Evolutionary conservation across 2,329 filamentous ascomycete genomes (phyloP), one percentile per base, ranked within the genome.

Genomic region (Alternaria sp.): DNA sequence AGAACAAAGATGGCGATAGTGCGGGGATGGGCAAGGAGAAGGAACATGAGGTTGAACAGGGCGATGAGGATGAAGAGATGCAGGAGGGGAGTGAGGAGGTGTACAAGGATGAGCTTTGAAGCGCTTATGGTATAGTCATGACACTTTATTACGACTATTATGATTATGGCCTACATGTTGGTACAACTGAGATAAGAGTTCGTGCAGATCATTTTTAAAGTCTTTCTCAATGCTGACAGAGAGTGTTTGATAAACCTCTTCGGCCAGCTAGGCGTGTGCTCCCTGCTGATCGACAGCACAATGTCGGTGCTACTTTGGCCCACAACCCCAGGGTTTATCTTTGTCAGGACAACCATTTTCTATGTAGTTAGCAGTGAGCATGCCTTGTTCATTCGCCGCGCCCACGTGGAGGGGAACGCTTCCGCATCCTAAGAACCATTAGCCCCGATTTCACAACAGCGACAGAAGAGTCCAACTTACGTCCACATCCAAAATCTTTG

Each of bases 21-120:
- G 87, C 84, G 83, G 85, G 75, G 84, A 89, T 71, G 33, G 62
- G 59, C 12, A 53, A 61, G 62, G 68, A 41, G 60, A 60, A 68
- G 67, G 62, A 67, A 84, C 64, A 50, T 18, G 69, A 60, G 30
- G 49, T 66, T 55, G 65, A 65, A n/a, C 69, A 69, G 18, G 67
- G 60, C n/a, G 60, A 71, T 6, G 69, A 68, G 9, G 70, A 70
- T 15, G 74, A 75, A 15, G 71, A 74, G 18, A 28, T 55, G 7
- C 61, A 76, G 28, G 74, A 79, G 47, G 80, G 80, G 3, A 82
- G 79, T 60, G 75, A 82, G 61, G 80, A 82, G 61, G 74, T 77
- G 6, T 80, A 79, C 50, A 81, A 80, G 62, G 80, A 82, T 63
- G 80, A 82, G 67, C 65, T 82, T 25, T 66, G 37, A 56, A 8